Percentiles rank a stretch among this genome's conserved stretches.
Evolutionary conservation across 225 moss, liverwort and hornwort species (phyloP).

Genomic region (Sphagnum contortum): DNA sequence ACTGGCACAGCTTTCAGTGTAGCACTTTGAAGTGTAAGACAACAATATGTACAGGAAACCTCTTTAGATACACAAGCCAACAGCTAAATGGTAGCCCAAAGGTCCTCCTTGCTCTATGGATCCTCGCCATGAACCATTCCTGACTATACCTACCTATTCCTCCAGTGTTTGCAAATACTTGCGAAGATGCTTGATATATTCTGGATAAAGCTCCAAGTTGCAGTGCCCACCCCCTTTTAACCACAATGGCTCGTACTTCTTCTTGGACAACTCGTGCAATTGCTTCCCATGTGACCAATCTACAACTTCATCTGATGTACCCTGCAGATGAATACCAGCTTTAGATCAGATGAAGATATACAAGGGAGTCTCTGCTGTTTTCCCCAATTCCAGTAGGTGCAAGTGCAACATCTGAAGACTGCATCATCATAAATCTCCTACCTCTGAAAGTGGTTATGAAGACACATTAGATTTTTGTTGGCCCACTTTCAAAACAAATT

Average conservation of each 20-base stretch:
- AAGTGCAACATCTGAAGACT: too few species aligned
- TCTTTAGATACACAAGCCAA: slow-evolving; percentile 16
- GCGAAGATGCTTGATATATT: slow-evolving; percentile 94
- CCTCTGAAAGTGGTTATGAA: too few species aligned
- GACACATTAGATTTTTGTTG: too few species aligned
- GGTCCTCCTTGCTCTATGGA: slow-evolving; percentile 3
- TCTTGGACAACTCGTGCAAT: slow-evolving; percentile 74
- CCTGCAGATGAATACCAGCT: slow-evolving; percentile 24
- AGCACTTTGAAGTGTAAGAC: slow-evolving; percentile 29
- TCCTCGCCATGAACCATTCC: slow-evolving; percentile 26
- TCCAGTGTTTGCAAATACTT: slow-evolving; percentile 69
- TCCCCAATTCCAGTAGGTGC: too few species aligned
- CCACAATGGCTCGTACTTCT: slow-evolving; percentile 93
- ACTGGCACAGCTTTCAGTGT: slow-evolving; percentile 15
- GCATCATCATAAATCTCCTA: too few species aligned
- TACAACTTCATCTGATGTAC: slow-evolving; percentile 93
- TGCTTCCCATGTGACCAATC: slow-evolving; percentile 96
- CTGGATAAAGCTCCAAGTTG: slow-evolving; percentile 97
- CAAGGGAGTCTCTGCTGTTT: too few species aligned
- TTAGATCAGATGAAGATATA: too few species aligned
- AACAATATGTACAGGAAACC: slow-evolving; percentile 41
- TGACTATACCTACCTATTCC: slow-evolving; percentile 21
- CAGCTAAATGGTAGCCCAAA: slow-evolving; percentile 1
- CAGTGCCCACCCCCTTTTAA: slow-evolving; percentile 98
- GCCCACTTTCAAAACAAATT: too few species aligned